These are phyloP conservation scores for Fusarium newnesense DNA, from an alignment of 2,329 filamentous ascomycete species.

Conservation along the genomic window DNA sequence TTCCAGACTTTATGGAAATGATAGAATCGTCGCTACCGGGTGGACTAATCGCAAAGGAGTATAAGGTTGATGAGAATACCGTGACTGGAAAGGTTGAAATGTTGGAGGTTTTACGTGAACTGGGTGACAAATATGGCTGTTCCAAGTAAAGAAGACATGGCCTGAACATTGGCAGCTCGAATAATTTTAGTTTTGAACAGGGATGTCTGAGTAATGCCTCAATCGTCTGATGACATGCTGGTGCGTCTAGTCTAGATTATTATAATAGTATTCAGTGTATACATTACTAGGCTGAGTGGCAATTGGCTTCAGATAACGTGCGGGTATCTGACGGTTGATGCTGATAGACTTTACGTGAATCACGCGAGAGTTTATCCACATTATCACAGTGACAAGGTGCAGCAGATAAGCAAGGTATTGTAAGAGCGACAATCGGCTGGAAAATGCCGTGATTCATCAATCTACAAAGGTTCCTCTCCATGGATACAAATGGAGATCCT, in stretches of 20 bases:
- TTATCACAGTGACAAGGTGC: neutral
- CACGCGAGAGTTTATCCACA: neutral
- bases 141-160: neutral
- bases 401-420: neutral
- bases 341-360: neutral
- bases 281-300: too few relatives aligned
- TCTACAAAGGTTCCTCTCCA: constrained; percentile 17
- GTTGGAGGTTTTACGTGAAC: constrained; percentile 31
- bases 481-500: constrained; percentile 3
- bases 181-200: neutral
- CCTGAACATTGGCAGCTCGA: neutral
- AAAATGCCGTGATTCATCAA: neutral
- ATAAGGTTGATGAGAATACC: constrained; percentile 33
- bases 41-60: constrained; percentile 41
- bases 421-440: neutral
- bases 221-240: neutral
- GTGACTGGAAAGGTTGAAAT: constrained; percentile 40
- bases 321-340: neutral
- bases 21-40: constrained; percentile 40
- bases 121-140: neutral
- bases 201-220: neutral
- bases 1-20: constrained; percentile 44
- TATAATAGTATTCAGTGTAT: neutral
- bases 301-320: neutral
- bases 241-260: neutral